These are phyloP conservation scores for Pholiota adiposa DNA, from an alignment of 1,284 basidiomycete species.

Conservation along the genomic window DNA sequence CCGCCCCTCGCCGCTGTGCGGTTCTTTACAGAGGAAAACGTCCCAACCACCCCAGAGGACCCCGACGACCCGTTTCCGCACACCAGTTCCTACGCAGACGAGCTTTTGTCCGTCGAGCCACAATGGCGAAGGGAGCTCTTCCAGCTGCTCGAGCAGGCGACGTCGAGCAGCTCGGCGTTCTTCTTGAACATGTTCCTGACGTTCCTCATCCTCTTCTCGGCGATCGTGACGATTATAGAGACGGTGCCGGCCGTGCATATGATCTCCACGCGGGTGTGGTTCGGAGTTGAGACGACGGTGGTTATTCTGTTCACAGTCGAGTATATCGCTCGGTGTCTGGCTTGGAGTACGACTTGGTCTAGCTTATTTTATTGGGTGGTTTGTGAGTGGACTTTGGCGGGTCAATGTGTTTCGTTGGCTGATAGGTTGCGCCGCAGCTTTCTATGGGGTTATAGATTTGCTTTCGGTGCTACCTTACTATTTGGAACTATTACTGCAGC, in stretches of 20 bases:
- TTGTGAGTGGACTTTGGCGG: slow-evolving; percentile 48
- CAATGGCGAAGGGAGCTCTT: slow-evolving; percentile 62
- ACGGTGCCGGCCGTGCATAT: slow-evolving; percentile 84
- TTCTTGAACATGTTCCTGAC: slow-evolving; percentile 67
- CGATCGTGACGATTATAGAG: slow-evolving; percentile 82
- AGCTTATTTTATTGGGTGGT: slow-evolving; percentile 66
- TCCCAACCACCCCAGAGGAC: slow-evolving; percentile 32
- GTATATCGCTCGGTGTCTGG: slow-evolving; percentile 65
- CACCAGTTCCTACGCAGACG: slow-evolving; percentile 38
- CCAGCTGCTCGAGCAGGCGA: slow-evolving; percentile 69
- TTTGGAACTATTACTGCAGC: slow-evolving; percentile 79
- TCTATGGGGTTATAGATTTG: slow-evolving; percentile 85
- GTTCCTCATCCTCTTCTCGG: slow-evolving; percentile 68
- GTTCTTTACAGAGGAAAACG: slow-evolving; percentile 27
- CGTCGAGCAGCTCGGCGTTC: slow-evolving; percentile 69
- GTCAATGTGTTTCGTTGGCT: slow-evolving; percentile 9
- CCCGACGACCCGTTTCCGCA: slow-evolving; percentile 39
- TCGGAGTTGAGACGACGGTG: slow-evolving; percentile 78
- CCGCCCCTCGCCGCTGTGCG: slow-evolving; percentile 19
- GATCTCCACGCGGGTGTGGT: slow-evolving; percentile 73
- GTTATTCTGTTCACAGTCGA: slow-evolving; percentile 86
- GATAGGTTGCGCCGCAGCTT: slow-evolving; percentile 50
- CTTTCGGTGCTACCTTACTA: slow-evolving; percentile 88
- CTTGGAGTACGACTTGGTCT: slow-evolving; percentile 67
- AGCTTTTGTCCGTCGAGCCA: slow-evolving; percentile 46